phyloP scores from a whole-genome alignment of 2,329 filamentous ascomycete species.

The Seiridium cupressi region DNA sequence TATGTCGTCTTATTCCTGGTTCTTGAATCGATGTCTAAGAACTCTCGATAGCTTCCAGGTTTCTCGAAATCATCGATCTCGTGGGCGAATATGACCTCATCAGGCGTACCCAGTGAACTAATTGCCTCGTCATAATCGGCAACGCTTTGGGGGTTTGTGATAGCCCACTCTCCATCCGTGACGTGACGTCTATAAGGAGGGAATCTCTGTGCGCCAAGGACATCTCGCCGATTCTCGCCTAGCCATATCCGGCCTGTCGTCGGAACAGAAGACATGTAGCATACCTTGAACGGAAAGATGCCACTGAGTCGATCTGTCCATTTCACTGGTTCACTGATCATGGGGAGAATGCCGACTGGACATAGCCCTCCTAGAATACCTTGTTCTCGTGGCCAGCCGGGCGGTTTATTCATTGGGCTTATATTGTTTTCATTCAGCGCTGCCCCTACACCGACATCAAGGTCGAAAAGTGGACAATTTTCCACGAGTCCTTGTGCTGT shows the following conservation, averaged over 20 bases:
- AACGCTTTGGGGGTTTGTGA: slow-evolving; percentile 20
- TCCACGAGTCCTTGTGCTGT: neutral
- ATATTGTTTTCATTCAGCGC: neutral
- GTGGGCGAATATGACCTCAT: slow-evolving; percentile 16
- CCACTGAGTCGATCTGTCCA: slow-evolving; percentile 34
- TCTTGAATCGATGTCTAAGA: neutral
- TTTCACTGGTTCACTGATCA: neutral
- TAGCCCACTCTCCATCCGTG: slow-evolving; percentile 11
- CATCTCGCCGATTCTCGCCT: slow-evolving; percentile 41
- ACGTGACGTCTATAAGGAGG: slow-evolving; percentile 32
- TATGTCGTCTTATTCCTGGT: neutral
- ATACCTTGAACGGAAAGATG: slow-evolving; percentile 39
- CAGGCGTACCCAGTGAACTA: slow-evolving; percentile 18
- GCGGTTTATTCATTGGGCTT: neutral
- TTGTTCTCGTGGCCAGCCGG: slow-evolving; percentile 19
- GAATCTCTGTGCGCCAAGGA: slow-evolving; percentile 37
- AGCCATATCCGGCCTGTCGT: slow-evolving; percentile 33
- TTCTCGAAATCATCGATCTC: neutral
- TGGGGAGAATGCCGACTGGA: slow-evolving; percentile 22
- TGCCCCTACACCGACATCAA: slow-evolving; percentile 17
- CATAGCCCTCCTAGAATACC: slow-evolving; percentile 21
- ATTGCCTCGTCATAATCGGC: neutral
- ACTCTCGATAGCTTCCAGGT: neutral
- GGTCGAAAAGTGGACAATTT: slow-evolving; percentile 11
- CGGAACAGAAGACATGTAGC: slow-evolving; percentile 40